These are phyloP conservation scores for Aphanocladium album DNA, from an alignment of 2,329 filamentous ascomycete species.

Conservation along the genomic window DNA sequence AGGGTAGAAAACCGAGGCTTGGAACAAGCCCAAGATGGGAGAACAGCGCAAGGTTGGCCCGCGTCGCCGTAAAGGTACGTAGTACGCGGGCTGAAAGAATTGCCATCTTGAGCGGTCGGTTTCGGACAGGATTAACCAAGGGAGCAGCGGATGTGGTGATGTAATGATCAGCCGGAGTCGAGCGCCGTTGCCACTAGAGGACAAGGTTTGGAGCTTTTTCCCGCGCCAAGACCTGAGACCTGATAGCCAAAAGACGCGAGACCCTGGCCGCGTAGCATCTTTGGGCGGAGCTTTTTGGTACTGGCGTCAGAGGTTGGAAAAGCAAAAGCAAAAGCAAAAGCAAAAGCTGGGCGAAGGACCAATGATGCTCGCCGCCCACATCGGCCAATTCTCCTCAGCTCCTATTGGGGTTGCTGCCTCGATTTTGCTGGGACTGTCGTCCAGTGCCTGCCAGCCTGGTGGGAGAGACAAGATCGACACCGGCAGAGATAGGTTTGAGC, in stretches of 20 bases:
- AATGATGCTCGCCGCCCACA: neutral
- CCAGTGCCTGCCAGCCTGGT: neutral
- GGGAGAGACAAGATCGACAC: neutral
- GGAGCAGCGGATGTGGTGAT: neutral
- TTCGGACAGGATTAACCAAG: neutral
- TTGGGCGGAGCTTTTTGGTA: neutral
- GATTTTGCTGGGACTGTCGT: neutral
- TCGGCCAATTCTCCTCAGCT: neutral
- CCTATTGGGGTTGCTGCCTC: neutral
- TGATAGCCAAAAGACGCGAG: neutral
- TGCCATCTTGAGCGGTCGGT: neutral
- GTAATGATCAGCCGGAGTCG: slow-evolving; percentile 8
- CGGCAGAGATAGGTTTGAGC: neutral
- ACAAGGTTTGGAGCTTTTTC: slow-evolving; percentile 5
- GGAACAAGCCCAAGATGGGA: neutral
- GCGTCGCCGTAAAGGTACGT: neutral
- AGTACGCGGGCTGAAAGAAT: neutral
- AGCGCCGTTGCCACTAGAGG: neutral
- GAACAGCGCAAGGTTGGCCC: neutral
- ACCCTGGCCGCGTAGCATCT: neutral
- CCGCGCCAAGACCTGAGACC: neutral
- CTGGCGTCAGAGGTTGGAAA: neutral
- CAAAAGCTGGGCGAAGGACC: neutral
- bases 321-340: too few species aligned
- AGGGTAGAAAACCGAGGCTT: neutral